Conservation (phyloP, 2,329 filamentous ascomycete genomes). For the Aureobasidium sp. region DNA sequence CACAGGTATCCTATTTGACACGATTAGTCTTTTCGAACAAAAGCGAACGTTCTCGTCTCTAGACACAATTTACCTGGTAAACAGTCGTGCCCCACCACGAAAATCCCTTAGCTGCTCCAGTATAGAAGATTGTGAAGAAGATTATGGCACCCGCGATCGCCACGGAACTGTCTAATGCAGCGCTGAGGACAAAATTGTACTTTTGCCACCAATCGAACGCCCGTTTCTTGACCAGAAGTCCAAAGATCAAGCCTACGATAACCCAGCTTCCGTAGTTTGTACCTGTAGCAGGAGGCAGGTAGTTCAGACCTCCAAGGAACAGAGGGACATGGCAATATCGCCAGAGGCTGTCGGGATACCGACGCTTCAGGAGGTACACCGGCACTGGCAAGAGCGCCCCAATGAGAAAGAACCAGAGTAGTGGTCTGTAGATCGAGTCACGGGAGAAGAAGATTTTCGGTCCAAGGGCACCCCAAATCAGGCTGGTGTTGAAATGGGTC, state of each 20-base stretch:
- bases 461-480: background rate
- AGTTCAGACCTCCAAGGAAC: background rate
- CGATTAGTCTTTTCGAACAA: background rate
- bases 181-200: slow-evolving; percentile 82
- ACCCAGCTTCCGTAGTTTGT: background rate
- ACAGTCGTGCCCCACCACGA: slow-evolving; percentile 84
- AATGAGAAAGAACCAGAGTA: background rate
- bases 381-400: background rate
- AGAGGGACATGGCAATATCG: background rate
- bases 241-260: slow-evolving; percentile 50
- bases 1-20: background rate
- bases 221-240: slow-evolving; percentile 61
- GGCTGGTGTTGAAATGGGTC: background rate
- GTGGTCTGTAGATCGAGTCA: background rate
- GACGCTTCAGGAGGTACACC: background rate
- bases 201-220: slow-evolving; percentile 76
- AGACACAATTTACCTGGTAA: background rate
- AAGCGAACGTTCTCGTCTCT: too few species aligned
- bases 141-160: slow-evolving; percentile 75
- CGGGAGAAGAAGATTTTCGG: background rate
- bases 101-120: slow-evolving; percentile 52
- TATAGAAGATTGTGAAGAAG: slow-evolving; percentile 78
- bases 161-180: slow-evolving; percentile 74
- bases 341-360: background rate
- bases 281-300: background rate